Percentiles rank a stretch among this genome's conserved stretches.
These are phyloP conservation scores for Polychytrium aggregatum DNA, from an alignment of 192 early-diverging fungal genomes.

Conservation along the genomic window DNA sequence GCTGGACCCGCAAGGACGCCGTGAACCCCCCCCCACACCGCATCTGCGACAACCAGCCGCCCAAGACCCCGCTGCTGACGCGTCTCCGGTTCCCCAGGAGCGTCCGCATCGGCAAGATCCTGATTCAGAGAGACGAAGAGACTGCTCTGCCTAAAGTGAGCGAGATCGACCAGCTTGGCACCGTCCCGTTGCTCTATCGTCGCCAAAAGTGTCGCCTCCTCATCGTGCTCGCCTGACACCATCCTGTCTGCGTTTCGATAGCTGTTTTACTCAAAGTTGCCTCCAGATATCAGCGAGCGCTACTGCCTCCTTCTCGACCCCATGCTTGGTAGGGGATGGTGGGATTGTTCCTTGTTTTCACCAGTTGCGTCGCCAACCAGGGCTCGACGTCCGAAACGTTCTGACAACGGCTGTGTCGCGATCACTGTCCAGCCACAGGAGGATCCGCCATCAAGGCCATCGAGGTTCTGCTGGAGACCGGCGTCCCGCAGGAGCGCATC, in stretches of 20 bases:
- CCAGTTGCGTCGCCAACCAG: slow-evolving; percentile 1
- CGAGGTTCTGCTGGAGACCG: slow-evolving; percentile 73
- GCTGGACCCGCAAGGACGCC: too few relatives aligned
- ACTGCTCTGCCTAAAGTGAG: slow-evolving; percentile 75
- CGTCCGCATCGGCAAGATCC: slow-evolving; percentile 88
- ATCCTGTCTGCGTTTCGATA: slow-evolving; percentile 5
- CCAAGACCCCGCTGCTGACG: too few relatives aligned
- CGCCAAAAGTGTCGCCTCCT: too few relatives aligned
- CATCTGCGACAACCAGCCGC: too few relatives aligned
- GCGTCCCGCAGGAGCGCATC: slow-evolving; percentile 74
- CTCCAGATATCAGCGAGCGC: slow-evolving; percentile 69
- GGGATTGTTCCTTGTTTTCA: too few relatives aligned
- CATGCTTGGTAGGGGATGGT: slow-evolving; percentile 63
- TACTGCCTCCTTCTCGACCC: slow-evolving; percentile 78
- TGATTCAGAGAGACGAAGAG: slow-evolving; percentile 92
- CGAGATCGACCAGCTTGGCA: slow-evolving; percentile 67
- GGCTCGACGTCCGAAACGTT: not conserved
- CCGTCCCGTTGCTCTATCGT: too few relatives aligned
- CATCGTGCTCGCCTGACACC: too few relatives aligned
- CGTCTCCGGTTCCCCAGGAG: slow-evolving; percentile 44
- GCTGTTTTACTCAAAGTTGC: slow-evolving; percentile 89
- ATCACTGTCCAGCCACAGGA: slow-evolving; percentile 74
- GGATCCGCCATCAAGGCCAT: slow-evolving; percentile 89
- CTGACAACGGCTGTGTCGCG: not conserved
- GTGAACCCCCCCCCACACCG: too few relatives aligned